Evolutionary conservation across 148 eudicot genomes (phyloP).

Genomic region (Diospyros lotus): DNA sequence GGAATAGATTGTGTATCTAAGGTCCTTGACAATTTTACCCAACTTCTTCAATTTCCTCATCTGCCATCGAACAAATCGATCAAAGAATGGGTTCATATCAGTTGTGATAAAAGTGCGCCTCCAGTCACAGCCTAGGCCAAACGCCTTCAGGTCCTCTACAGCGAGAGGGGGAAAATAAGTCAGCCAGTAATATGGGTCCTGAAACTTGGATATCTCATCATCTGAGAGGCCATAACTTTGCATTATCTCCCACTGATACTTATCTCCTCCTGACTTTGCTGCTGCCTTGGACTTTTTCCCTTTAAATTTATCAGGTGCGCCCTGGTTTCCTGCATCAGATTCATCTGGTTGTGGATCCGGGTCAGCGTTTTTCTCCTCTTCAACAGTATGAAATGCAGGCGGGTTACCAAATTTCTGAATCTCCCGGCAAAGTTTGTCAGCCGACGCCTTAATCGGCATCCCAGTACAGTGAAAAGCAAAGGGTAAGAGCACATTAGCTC

Average conservation of each 20-base stretch:
- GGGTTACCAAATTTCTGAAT: conserved; percentile 72
- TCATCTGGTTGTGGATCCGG: conserved; percentile 33
- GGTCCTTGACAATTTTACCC: conserved; percentile 84
- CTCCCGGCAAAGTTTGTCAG: conserved; percentile 76
- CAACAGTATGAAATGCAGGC: conserved; percentile 60
- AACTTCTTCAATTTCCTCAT: conserved; percentile 64
- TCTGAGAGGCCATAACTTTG: conserved; percentile 73
- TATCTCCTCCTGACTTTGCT: conserved; percentile 64
- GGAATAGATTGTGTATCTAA: conserved; percentile 70
- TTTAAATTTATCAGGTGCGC: conserved; percentile 58
- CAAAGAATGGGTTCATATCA: conserved; percentile 72
- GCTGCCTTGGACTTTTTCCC: conserved; percentile 85
- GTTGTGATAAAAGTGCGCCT: conserved; percentile 87
- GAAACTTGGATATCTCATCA: conserved; percentile 59
- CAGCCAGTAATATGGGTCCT: conserved; percentile 69
- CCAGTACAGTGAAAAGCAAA: conserved; percentile 93
- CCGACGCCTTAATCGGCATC: conserved; percentile 95
- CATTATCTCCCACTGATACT: conserved; percentile 95
- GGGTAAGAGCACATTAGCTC: conserved; percentile 84
- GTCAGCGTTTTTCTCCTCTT: conserved; percentile 37
- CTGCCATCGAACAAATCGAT: conserved; percentile 87
- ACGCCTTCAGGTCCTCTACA: conserved; percentile 79
- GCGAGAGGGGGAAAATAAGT: conserved; percentile 72
- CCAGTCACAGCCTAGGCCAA: conserved; percentile 93
- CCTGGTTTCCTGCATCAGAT: conserved; percentile 35